Evolutionary conservation across 176 grass and related monocot genomes (phyloP).

Genomic region (Oryza nivara): DNA sequence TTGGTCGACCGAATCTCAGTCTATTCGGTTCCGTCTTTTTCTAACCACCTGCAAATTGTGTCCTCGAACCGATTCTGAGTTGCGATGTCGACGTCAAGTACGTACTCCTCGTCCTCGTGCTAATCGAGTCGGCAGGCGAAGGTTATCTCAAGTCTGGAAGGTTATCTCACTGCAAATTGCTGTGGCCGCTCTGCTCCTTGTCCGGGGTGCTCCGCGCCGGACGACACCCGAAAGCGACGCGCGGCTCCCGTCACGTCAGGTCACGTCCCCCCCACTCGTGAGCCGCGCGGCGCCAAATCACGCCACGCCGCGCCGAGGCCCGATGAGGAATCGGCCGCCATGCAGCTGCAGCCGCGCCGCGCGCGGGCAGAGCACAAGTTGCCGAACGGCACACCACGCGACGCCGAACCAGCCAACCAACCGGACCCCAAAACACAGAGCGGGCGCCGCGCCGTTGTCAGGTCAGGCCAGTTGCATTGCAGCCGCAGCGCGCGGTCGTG

Average conservation of each 20-base stretch:
- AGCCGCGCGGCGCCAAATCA: not conserved
- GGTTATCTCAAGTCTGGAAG: not conserved
- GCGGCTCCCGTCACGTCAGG: not conserved
- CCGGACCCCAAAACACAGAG: no score
- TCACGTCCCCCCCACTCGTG: not conserved
- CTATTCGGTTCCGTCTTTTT: no score
- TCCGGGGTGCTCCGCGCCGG: not conserved
- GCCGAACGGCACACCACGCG: not conserved
- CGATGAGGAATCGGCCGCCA: no score
- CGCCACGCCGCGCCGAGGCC: no score
- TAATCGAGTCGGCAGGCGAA: not conserved
- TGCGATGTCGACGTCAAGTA: not conserved
- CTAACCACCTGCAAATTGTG: no score
- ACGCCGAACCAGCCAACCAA: not conserved
- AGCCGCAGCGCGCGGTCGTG: no score
- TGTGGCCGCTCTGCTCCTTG: not conserved
- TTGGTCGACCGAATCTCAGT: no score
- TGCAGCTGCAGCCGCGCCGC: no score
- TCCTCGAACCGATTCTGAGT: no score
- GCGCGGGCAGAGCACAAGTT: not conserved
- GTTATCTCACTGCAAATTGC: not conserved
- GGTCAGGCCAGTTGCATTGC: not conserved
- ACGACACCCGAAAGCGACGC: not conserved
- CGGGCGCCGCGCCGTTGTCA: no score
- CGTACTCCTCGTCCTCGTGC: no score